Evolutionary conservation across 345 rosid species (phyloP).

Genomic region (Eucalyptus tenuipes): DNA sequence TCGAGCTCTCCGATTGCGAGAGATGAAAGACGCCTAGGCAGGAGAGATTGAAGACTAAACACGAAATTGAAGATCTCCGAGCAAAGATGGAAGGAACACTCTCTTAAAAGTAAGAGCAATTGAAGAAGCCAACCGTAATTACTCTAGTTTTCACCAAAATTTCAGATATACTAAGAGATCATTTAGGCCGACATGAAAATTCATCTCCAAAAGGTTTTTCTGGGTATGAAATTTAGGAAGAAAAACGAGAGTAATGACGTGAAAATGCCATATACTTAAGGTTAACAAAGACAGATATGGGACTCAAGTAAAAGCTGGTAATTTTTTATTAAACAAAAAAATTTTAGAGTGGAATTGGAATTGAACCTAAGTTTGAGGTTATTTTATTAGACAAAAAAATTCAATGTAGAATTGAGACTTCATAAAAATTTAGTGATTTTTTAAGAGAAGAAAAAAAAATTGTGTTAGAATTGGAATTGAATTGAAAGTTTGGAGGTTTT

Average conservation of each 20-base stretch:
- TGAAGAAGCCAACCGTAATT: not conserved
- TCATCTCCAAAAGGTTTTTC: not conserved
- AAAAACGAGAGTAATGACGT: not conserved
- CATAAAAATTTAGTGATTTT: no score
- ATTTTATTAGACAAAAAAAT: no score
- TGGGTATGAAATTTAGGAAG: not conserved
- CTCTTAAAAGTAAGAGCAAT: not conserved
- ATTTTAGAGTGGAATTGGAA: not conserved
- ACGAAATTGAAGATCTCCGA: not conserved
- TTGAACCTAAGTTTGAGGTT: not conserved
- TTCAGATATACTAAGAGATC: not conserved
- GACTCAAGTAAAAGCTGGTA: not conserved
- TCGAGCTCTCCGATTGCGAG: not conserved
- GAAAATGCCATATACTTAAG: not conserved
- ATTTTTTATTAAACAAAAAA: no score
- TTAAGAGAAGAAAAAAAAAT: not conserved
- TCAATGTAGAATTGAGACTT: no score
- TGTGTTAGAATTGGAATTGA: not conserved
- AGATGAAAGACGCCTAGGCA: not conserved
- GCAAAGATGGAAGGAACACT: not conserved
- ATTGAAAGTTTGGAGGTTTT: not conserved
- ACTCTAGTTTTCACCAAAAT: not conserved
- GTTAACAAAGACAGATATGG: not conserved
- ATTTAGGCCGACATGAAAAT: not conserved
- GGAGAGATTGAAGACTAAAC: not conserved